Evolutionary conservation across 2,329 filamentous ascomycete species (phyloP).

Genomic region (Chaetomium olivaceum): DNA sequence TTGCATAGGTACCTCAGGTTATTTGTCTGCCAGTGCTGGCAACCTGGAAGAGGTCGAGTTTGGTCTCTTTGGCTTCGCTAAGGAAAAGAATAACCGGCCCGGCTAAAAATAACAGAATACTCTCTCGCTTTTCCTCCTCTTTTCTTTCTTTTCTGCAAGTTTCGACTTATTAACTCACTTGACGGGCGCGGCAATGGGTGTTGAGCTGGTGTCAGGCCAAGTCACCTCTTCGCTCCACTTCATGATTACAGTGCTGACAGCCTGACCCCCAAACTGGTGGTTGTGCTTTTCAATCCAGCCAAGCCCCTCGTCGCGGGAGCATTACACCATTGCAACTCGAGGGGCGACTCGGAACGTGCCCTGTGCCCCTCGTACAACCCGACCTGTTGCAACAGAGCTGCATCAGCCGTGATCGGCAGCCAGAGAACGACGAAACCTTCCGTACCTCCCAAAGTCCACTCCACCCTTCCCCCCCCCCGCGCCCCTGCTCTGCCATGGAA

Average conservation of each 20-base stretch:
- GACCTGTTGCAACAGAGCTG: constrained; percentile 17
- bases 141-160: too few relatives aligned
- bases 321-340: constrained; percentile 13
- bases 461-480: constrained; percentile 3
- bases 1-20: too few relatives aligned
- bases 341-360: constrained; percentile 15
- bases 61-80: not conserved
- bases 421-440: constrained; percentile 8
- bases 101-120: too few relatives aligned
- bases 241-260: not conserved
- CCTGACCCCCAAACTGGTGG: constrained; percentile 7
- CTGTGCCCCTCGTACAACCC: constrained; percentile 8
- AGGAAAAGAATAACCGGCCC: too few relatives aligned
- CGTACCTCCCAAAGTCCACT: constrained; percentile 4
- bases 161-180: not conserved
- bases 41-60: too few relatives aligned
- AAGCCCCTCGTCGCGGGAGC: not conserved
- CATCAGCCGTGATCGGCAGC: constrained; percentile 16
- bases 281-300: constrained; percentile 7
- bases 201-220: too few relatives aligned
- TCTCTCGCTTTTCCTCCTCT: too few relatives aligned
- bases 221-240: not conserved
- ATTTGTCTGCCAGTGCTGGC: not conserved
- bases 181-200: not conserved
- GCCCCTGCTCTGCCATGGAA: not conserved